These are phyloP conservation scores for Gynochthodes officinalis DNA, from an alignment of 257 asterid species.

Conservation along the genomic window DNA sequence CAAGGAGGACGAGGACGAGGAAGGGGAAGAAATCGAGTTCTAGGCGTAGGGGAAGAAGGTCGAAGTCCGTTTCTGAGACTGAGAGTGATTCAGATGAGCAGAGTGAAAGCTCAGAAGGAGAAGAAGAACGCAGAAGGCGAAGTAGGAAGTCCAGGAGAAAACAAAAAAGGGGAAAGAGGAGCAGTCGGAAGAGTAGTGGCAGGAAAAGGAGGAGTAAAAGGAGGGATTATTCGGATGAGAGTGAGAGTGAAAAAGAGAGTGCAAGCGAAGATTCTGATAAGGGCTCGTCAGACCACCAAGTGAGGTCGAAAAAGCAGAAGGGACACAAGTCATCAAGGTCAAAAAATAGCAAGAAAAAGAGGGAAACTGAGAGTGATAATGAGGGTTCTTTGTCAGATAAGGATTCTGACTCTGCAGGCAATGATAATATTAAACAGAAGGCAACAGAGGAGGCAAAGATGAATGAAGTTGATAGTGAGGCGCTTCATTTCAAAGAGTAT, in stretches of 20 bases:
- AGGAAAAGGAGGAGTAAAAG: constrained; percentile 43
- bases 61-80: constrained; percentile 35
- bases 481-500: constrained; percentile 63
- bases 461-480: constrained; percentile 44
- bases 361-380: constrained; percentile 34
- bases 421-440: constrained; percentile 25
- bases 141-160: constrained; percentile 37
- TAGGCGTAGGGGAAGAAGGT: constrained; percentile 40
- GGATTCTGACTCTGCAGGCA: constrained; percentile 34
- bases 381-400: constrained; percentile 27
- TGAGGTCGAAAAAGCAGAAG: constrained; percentile 39
- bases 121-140: constrained; percentile 22
- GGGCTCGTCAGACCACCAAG: constrained; percentile 19
- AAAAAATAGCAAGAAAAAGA: constrained; percentile 45
- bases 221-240: constrained; percentile 41
- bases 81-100: constrained; percentile 32
- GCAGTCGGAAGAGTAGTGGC: constrained; percentile 36
- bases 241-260: constrained; percentile 40
- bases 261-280: constrained; percentile 60
- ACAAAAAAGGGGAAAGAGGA: constrained; percentile 32
- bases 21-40: constrained; percentile 44
- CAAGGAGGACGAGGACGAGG: constrained; percentile 34
- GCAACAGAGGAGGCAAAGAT: constrained; percentile 34
- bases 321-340: constrained; percentile 31
- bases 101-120: constrained; percentile 23